A percentile compares a stretch with the other conserved stretches of the same genome.
Conservation (phyloP, 2,329 filamentous ascomycete genomes). For the Macrophomina phaseolina region DNA sequence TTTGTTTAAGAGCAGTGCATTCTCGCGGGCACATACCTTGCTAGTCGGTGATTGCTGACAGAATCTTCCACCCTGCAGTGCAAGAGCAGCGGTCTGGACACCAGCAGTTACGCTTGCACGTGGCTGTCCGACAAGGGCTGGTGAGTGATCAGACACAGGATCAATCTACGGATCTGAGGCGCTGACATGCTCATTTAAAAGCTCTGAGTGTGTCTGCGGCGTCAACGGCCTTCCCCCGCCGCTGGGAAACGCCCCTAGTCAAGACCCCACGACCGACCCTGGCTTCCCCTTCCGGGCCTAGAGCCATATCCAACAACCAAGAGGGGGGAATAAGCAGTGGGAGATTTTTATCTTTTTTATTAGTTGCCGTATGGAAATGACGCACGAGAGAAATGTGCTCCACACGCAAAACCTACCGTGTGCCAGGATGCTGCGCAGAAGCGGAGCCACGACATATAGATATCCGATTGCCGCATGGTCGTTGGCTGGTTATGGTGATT, state of each 20-base stretch:
- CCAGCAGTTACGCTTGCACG: conserved; percentile 5
- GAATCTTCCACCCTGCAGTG: not conserved
- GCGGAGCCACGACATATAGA: too few species aligned
- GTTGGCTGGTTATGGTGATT: too few species aligned
- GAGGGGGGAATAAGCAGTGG: not conserved
- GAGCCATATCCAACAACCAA: not conserved
- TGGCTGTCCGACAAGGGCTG: conserved; percentile 1
- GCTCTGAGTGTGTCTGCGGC: conserved; percentile 4
- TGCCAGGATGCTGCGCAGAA: too few species aligned
- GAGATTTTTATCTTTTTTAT: not conserved
- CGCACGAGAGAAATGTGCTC: too few species aligned
- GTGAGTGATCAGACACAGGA: not conserved
- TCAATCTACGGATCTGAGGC: not conserved
- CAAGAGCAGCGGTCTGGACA: not conserved
- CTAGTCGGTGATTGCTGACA: not conserved
- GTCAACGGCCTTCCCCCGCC: not conserved
- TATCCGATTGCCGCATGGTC: too few species aligned
- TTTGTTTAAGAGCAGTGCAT: not conserved
- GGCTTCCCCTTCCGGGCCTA: conserved; percentile 6
- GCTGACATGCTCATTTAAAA: not conserved
- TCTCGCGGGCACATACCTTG: not conserved
- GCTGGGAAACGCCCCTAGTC: not conserved
- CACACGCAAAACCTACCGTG: too few species aligned
- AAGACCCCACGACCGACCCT: not conserved
- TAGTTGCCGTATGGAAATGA: too few species aligned